These are phyloP conservation scores for Boletus bicolor DNA, from an alignment of 768 basidiomycete species.

Conservation along the genomic window DNA sequence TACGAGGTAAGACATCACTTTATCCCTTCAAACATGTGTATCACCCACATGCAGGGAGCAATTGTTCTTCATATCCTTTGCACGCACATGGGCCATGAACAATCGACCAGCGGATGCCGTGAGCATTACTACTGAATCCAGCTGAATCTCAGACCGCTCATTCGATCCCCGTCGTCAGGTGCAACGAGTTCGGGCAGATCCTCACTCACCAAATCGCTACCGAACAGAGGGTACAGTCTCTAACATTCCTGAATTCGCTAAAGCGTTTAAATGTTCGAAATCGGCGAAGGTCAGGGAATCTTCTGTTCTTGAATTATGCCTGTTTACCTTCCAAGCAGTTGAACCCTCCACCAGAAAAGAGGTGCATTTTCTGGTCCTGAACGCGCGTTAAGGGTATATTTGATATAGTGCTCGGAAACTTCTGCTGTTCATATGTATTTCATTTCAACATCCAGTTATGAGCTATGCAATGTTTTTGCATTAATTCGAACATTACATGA, in stretches of 20 bases:
- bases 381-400: background rate
- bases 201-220: slow-evolving; percentile 79
- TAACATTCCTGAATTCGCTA: slow-evolving; percentile 86
- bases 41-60: slow-evolving; percentile 62
- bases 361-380: slow-evolving; percentile 78
- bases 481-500: background rate
- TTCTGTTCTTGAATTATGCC: background rate
- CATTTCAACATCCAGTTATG: slow-evolving; percentile 4
- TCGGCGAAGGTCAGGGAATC: slow-evolving; percentile 60
- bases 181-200: slow-evolving; percentile 79
- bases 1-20: slow-evolving; percentile 49
- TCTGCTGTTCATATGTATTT: slow-evolving; percentile 18
- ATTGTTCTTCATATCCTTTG: slow-evolving; percentile 91
- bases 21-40: background rate
- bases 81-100: slow-evolving; percentile 80
- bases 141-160: background rate
- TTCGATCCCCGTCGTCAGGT: slow-evolving; percentile 40
- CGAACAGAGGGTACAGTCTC: slow-evolving; percentile 83
- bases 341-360: slow-evolving; percentile 77
- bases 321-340: slow-evolving; percentile 42
- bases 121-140: slow-evolving; percentile 22
- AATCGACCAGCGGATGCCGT: slow-evolving; percentile 79
- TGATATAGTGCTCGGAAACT: slow-evolving; percentile 1
- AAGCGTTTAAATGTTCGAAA: slow-evolving; percentile 78
- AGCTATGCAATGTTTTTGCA: background rate